Base-by-base conservation (phyloP, 345 rosid genomes). In the Populus euphratica region DNA sequence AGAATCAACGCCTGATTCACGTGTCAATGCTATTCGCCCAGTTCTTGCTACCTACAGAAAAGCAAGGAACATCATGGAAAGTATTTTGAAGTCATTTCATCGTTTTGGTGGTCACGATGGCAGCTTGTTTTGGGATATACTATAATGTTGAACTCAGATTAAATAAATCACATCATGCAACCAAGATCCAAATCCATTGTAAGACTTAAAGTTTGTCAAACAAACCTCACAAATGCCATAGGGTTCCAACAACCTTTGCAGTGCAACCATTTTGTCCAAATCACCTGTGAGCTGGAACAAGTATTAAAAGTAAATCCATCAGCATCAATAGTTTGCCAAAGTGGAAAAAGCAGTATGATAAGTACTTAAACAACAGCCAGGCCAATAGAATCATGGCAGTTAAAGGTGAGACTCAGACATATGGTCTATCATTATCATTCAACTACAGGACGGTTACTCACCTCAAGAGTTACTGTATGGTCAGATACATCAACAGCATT, bases 151-250 rank as follows among this genome's bases (percentile, higher is more conserved):
- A 8, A 25, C 50, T 16, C 49, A 21, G 23, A 47, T 35, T 27
- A 20, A 38, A 65, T 16, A 36, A 67, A 68, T 14, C 31, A 31
- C 18, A 43, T 5, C 66, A 5, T 16, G 36, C 38, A 68, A 35
- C 47, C 1, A 18, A 27, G 66, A 18, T 41, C 27, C 11, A 50
- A 68, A 79, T 2, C 31, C 18, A 52, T 50, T 21, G 7, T 20
- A 39, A 49, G 65, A 76, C 25, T 35, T 10, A 66, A 76, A 14
- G 63, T 75, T 49, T 33, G 73, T 2, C 50, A 75, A n/a, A 86
- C 91, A 0, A 74, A 94, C 99, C 94, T 94, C 99, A 13, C 99
- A 94, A 80, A 94, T 94, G 74, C 98, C 98, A 69, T 88, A 94
- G 29, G 97, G 98, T 81, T 94, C 98, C 85, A 94, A 83, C 82